Evolutionary conservation across 2,329 filamentous ascomycete species (phyloP).

Genomic region (Waltergamsia citrina): DNA sequence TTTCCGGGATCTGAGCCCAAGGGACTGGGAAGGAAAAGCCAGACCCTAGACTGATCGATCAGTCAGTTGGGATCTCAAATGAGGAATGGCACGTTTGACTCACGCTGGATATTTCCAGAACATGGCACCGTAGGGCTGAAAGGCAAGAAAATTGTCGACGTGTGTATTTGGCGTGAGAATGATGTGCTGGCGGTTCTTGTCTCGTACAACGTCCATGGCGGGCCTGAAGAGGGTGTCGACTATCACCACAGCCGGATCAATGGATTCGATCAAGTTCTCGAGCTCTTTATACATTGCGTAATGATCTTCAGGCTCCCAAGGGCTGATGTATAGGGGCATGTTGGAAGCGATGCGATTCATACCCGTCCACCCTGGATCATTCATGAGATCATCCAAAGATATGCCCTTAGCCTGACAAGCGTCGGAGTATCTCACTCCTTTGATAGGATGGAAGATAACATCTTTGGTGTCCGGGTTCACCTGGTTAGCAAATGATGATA

Average conservation of each 20-base stretch:
- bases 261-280: constrained; percentile 14
- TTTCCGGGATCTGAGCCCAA: constrained; percentile 16
- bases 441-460: constrained; percentile 14
- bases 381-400: background rate
- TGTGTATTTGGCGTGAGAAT: constrained; percentile 33
- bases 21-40: constrained; percentile 36
- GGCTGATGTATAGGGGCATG: constrained; percentile 7
- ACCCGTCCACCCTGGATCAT: background rate
- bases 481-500: constrained; percentile 8
- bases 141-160: constrained; percentile 24
- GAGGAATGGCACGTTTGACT: constrained; percentile 8
- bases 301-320: constrained; percentile 20
- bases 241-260: constrained; percentile 20
- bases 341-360: background rate
- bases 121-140: constrained; percentile 25
- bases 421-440: constrained; percentile 3
- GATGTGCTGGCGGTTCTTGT: constrained; percentile 18
- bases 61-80: background rate
- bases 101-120: constrained; percentile 30
- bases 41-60: constrained; percentile 26
- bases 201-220: constrained; percentile 11
- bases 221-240: constrained; percentile 20
- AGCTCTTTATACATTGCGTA: constrained; percentile 14
- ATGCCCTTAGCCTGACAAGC: background rate
- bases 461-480: constrained; percentile 7